Percentiles rank a stretch among this genome's conserved stretches.
Conservation (phyloP, 1,139 yeast genomes). For the Kazachstania sp. region DNA sequence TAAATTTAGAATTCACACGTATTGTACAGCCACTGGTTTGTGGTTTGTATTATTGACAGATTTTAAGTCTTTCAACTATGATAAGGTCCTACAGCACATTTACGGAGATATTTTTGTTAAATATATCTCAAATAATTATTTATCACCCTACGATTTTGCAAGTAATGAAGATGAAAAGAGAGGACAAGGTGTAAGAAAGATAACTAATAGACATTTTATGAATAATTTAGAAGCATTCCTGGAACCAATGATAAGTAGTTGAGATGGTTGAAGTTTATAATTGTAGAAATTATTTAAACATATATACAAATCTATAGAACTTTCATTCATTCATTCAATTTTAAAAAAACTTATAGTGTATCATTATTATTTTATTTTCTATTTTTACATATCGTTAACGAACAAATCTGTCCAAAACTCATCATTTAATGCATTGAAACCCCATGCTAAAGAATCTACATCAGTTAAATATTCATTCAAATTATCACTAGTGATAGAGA, state of each 20-base stretch:
- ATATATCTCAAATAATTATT: slow-evolving; percentile 54
- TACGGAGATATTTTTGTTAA: slow-evolving; percentile 62
- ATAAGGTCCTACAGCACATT: slow-evolving; percentile 53
- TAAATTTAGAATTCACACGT: slow-evolving; percentile 66
- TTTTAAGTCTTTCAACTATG: slow-evolving; percentile 50
- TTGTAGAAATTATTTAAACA: neutral
- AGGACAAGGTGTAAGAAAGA: slow-evolving; percentile 28
- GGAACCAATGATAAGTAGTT: slow-evolving; percentile 25
- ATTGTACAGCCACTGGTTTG: slow-evolving; percentile 71
- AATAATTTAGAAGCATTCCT: slow-evolving; percentile 24
- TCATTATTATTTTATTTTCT: neutral
- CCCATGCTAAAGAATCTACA: slow-evolving; percentile 21
- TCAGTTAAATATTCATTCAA: slow-evolving; percentile 23
- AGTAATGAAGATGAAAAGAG: slow-evolving; percentile 23
- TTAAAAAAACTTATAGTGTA: neutral
- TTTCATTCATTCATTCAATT: neutral
- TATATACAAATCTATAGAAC: neutral
- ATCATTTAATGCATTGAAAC: slow-evolving; percentile 25
- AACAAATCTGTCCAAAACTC: slow-evolving; percentile 29
- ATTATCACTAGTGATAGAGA: slow-evolving; percentile 15
- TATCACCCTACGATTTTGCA: slow-evolving; percentile 29
- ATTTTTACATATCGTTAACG: slow-evolving; percentile 12
- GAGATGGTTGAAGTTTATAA: neutral
- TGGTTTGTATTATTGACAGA: slow-evolving; percentile 72
- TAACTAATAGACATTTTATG: slow-evolving; percentile 25